Evolutionary conservation across 768 basidiomycete genomes (phyloP), one percentile per base, ranked within the genome.

Genomic region (Calocybe cyanea): DNA sequence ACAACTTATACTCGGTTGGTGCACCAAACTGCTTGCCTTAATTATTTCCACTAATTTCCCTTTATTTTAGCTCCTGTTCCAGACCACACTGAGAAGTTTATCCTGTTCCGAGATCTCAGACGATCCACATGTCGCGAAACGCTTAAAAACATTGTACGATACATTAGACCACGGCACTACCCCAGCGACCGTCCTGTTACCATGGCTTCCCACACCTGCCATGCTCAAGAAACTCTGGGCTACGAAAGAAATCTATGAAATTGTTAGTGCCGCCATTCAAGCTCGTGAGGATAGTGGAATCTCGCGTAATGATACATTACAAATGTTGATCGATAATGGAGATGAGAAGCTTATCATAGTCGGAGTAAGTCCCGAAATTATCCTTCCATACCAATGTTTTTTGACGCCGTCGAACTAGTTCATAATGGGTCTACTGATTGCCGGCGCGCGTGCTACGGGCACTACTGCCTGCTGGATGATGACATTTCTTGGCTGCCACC

Each of bases 401-500:
- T 32, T 33, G 19, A 24, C 49, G 40, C 40, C 34, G 15, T 28
- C 19, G 50, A 35, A 21, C 38, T 54, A 87, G 85, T 88, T 90
- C 62, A 84, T 87, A 48, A 87, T 88, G 82, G 87, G 87, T 24
- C 66, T 89, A 13, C 69, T 90, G 45, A 83, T 87, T 45, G 87
- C 87, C 24, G 87, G 87, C n/a, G 81, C 86, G 33, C 76, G 87
- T 57, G 84, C 87, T 10, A 89, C 85, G 36, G 86, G 86, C 9
- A 83, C 83, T 8, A 84, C 85, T 54, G 86, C 85, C 31, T 85
- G 81, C 23, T 90, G 87, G 87, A 63, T 89, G 41, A 66, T 85
- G 47, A 84, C 81, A 24, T 90, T 78, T 63, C 74, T 90, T 32
- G 83, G 82, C 17, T 78, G 77, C 28, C 76, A 87, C 55, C 66